Conservation (phyloP, 345 rosid genomes). For the Boechera retrofracta region DNA sequence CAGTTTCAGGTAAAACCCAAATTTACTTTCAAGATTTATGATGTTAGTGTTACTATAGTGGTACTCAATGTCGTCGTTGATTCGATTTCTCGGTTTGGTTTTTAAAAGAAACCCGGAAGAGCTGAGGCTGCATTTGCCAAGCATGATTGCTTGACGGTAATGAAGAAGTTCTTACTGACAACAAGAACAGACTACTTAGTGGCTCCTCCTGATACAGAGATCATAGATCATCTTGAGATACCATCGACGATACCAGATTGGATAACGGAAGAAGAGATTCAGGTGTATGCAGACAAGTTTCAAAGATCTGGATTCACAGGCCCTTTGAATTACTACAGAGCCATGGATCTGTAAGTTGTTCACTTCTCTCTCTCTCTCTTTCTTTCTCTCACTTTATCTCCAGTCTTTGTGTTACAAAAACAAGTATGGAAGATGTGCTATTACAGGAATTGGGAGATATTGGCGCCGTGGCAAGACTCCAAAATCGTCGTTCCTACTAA, state of each 20-base stretch:
- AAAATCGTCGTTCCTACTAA: constrained; percentile 61
- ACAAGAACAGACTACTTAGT: constrained; percentile 55
- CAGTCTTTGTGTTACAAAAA: constrained; percentile 3
- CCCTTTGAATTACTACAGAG: constrained; percentile 65
- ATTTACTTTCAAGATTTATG: neutral
- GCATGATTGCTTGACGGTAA: constrained; percentile 60
- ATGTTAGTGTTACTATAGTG: neutral
- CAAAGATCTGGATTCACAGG: constrained; percentile 70
- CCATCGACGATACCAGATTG: constrained; percentile 60
- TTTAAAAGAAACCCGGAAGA: constrained; percentile 67
- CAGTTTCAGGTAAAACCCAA: constrained; percentile 66
- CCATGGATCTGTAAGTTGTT: constrained; percentile 59
- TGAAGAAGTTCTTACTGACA: constrained; percentile 70
- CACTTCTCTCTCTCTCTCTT: neutral
- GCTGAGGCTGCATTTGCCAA: constrained; percentile 71
- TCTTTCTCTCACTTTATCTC: neutral
- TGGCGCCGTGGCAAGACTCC: constrained; percentile 61
- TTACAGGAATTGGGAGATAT: constrained; percentile 72
- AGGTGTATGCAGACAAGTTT: constrained; percentile 69
- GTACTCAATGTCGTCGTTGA: neutral
- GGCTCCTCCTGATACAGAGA: constrained; percentile 68
- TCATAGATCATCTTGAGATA: constrained; percentile 61
- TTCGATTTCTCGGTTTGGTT: neutral
- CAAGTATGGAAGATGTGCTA: neutral
- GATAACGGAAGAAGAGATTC: constrained; percentile 71